Evolutionary conservation across 352 stramenopile species (phyloP).

Genomic region (Globisporangium nagaii): DNA sequence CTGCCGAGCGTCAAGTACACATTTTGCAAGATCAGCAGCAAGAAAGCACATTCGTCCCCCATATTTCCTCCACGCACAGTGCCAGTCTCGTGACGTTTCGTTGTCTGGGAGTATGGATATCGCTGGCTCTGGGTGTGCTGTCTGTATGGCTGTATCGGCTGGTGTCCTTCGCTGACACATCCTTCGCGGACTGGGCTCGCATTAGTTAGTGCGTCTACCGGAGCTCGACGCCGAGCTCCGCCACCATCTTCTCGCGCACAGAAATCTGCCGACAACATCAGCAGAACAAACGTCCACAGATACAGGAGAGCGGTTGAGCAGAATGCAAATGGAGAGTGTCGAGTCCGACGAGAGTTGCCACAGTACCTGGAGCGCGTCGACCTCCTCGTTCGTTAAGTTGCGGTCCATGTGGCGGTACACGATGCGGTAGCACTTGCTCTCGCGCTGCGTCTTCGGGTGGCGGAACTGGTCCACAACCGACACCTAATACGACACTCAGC

Average conservation of each 20-base stretch:
- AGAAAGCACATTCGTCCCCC: too few relatives aligned
- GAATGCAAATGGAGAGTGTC: too few relatives aligned
- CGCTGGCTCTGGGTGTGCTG: background rate
- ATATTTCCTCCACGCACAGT: too few relatives aligned
- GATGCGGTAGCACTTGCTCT: slow-evolving; percentile 97
- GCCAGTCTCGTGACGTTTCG: too few relatives aligned
- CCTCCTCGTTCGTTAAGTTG: slow-evolving; percentile 98
- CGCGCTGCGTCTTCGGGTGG: slow-evolving; percentile 94
- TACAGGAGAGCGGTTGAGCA: too few relatives aligned
- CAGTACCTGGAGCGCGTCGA: slow-evolving; percentile 96
- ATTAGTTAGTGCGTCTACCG: slow-evolving; percentile 46
- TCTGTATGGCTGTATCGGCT: background rate
- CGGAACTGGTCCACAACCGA: slow-evolving; percentile 94
- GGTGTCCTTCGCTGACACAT: too few relatives aligned
- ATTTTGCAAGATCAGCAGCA: too few relatives aligned
- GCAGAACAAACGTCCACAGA: too few relatives aligned
- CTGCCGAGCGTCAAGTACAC: too few relatives aligned
- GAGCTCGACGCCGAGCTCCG: slow-evolving; percentile 87
- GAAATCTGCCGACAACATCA: slow-evolving; percentile 28
- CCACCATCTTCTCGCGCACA: slow-evolving; percentile 74
- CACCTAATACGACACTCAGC: slow-evolving; percentile 23
- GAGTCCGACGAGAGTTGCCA: too few relatives aligned
- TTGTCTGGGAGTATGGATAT: too few relatives aligned
- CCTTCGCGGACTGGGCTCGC: too few relatives aligned
- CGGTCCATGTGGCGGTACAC: slow-evolving; percentile 99